A percentile compares a stretch with the other conserved stretches of the same genome.
Conservation (phyloP, 176 grass and related monocot genomes). For the Miscanthus lutarioriparius region DNA sequence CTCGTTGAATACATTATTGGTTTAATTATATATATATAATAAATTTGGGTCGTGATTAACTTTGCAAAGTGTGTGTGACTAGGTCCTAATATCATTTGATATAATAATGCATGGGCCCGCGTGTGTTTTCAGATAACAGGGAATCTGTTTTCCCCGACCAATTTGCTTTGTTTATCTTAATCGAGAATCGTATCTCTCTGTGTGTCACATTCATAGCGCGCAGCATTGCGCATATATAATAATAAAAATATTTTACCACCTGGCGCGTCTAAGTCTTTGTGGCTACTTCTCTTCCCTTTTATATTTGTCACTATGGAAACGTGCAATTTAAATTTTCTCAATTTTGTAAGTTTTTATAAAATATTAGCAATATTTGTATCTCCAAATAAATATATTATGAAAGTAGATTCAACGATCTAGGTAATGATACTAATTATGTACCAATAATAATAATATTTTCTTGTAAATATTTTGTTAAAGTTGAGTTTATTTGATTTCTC, state of each 20-base stretch:
- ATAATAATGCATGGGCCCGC: constrained; percentile 7
- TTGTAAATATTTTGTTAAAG: too few relatives aligned
- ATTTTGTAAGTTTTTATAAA: too few relatives aligned
- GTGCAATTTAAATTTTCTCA: too few relatives aligned
- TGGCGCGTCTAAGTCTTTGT: not conserved
- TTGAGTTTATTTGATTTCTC: too few relatives aligned
- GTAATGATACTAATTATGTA: too few relatives aligned
- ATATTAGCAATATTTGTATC: too few relatives aligned
- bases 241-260: constrained; percentile 1
- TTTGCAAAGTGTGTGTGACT: constrained; percentile 9
- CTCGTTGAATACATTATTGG: not conserved
- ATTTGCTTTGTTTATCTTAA: constrained; percentile 6
- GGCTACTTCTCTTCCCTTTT: too few relatives aligned
- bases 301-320: too few relatives aligned
- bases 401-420: too few relatives aligned
- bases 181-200: constrained; percentile 24
- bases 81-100: not conserved
- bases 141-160: not conserved
- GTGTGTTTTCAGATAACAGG: constrained; percentile 23
- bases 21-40: not conserved
- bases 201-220: not conserved
- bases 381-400: too few relatives aligned
- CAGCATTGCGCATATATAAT: not conserved
- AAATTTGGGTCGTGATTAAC: not conserved
- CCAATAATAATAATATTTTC: too few relatives aligned